Base-by-base conservation (phyloP, 805 yeast genomes). In the Candida suzukii region DNA sequence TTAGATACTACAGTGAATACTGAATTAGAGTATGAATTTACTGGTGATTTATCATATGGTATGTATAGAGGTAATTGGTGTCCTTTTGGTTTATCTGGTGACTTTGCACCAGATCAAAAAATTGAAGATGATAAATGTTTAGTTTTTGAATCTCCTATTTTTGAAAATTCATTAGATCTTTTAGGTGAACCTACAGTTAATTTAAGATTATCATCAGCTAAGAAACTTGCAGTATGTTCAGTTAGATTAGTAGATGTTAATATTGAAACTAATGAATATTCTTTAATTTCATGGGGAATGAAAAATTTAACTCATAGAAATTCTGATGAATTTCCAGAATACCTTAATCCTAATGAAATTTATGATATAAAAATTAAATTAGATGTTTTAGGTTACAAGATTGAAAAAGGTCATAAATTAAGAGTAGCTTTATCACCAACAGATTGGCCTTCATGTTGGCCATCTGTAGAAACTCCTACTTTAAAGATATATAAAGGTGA, bases 361-460 rank as follows among this genome's bases (percentile, higher is more conserved):
- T 68, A 68, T 42, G 58, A 63, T 14, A 53, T 68, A 25, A 41
- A 47, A 12, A 43, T 70, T 36, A 56, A 58, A 27, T 47, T 70
- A 16, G 74, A 70, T 49, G 70, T 68, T 9, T 41, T 68, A 13
- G 74, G 74, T 32, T 51, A 62, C 38, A 60, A 60, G 27, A 16
- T 43, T 13, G 52, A 42, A 11, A 53, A 54, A 37, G 72, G 71
- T 10, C 73, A 70, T 45, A 58, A 50, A 35, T 42, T 70, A 19
- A 57, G 68, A 46, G 48, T 70, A 11, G 68, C 71, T 0, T 55
- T 70, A 35, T 67, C 73, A 8, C 58, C 74, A 1, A 58, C 69
- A 27, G 74, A 70, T 45, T 70, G 75, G 74, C 74, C 74, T 10
- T 70, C 66, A 41, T 58, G 59, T 27, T 70, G 74, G 74, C 74